Evolutionary conservation across 331 rosid genomes (phyloP).

Genomic region (Erythrophleum ivorense): DNA sequence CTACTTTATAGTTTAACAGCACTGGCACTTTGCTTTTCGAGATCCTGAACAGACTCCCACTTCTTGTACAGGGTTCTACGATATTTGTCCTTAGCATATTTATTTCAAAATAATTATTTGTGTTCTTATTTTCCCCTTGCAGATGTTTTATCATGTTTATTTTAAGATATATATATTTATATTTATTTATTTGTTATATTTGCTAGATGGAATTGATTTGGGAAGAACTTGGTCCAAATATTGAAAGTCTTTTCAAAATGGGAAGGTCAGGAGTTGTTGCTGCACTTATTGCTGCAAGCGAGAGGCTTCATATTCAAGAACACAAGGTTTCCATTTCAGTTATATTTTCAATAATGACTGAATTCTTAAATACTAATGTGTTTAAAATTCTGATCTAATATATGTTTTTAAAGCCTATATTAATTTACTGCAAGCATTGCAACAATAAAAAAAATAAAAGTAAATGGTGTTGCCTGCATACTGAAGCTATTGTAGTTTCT

Average conservation of each 20-base stretch:
- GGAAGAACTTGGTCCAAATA: conserved; percentile 81
- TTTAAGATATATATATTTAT: not conserved
- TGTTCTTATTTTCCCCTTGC: conserved; percentile 21
- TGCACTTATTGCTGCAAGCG: conserved; percentile 77
- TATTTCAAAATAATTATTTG: conserved; percentile 10
- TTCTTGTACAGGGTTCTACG: conserved; percentile 9
- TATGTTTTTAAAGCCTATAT: conserved; percentile 17
- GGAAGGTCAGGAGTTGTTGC: conserved; percentile 92
- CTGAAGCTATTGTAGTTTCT: conserved; percentile 33
- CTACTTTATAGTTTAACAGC: conserved; percentile 21
- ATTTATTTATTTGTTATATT: conserved; percentile 23
- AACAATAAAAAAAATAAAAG: not conserved
- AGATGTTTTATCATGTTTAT: not conserved
- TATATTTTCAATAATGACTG: conserved; percentile 37
- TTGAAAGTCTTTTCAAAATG: conserved; percentile 73
- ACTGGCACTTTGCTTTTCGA: conserved; percentile 22
- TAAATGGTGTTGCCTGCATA: conserved; percentile 7
- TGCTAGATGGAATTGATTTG: conserved; percentile 78
- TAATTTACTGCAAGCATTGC: conserved; percentile 3
- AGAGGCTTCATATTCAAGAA: conserved; percentile 78
- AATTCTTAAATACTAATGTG: conserved; percentile 1
- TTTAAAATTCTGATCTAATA: conserved; percentile 23
- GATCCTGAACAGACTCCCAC: conserved; percentile 26
- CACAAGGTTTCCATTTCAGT: conserved; percentile 60
- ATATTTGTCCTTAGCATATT: conserved; percentile 30